These are phyloP conservation scores for Porcisia deanei DNA, from an alignment of 208 protist genomes.

Conservation along the genomic window DNA sequence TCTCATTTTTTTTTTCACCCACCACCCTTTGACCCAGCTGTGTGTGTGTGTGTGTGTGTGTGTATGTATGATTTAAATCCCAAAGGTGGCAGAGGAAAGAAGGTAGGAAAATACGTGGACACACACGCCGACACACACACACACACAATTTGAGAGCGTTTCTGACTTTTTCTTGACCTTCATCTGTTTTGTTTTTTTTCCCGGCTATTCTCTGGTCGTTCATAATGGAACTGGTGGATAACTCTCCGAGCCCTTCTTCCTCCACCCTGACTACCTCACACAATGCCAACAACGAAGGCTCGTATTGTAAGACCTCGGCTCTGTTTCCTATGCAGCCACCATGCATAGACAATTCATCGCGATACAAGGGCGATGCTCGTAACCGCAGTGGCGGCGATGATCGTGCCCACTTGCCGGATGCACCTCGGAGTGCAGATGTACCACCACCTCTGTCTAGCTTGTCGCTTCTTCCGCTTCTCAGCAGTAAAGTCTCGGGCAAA, in stretches of 20 bases:
- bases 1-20: not conserved
- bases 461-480: constrained; percentile 11
- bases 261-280: not conserved
- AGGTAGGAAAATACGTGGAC: not conserved
- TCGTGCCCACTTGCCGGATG: not conserved
- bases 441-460: not conserved
- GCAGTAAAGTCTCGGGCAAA: constrained; percentile 4
- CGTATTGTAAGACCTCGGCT: constrained; percentile 15
- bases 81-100: too few species aligned
- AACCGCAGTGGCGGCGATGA: not conserved
- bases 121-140: not conserved
- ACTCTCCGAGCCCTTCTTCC: constrained; percentile 13
- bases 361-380: not conserved
- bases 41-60: not conserved
- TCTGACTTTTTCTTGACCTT: not conserved
- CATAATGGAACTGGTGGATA: constrained; percentile 14
- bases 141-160: too few species aligned
- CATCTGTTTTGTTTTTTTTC: not conserved
- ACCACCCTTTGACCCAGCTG: not conserved
- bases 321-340: constrained; percentile 1
- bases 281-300: not conserved
- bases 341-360: not conserved
- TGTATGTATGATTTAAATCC: not conserved
- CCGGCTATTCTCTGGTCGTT: not conserved
- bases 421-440: not conserved